Base-by-base conservation (phyloP, 352 stramenopile species). In the Phytophthora tentaculata region DNA sequence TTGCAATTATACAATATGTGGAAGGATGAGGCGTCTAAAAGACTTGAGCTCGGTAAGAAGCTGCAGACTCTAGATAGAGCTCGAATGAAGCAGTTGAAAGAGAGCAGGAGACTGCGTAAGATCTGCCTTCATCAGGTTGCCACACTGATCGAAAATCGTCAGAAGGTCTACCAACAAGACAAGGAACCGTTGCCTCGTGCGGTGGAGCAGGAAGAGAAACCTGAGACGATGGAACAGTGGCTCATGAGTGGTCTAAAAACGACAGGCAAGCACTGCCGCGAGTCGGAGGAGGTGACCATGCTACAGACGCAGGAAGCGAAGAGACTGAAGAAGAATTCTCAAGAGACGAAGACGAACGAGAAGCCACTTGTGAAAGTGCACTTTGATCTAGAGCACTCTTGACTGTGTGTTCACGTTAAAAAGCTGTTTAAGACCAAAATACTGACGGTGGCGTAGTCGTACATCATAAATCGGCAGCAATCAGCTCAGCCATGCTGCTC, bases 151-250 rank as follows among this genome's bases (percentile, higher is more conserved):
- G 23, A 52, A 10, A 12, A 16, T 12, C 24, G 39, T 13, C 53
- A 50, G 13, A 50, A 59, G 16, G 6, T 23, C 14, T 43, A n/a
- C 14, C 23, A 50, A 3, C 35, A 41, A 39, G 22, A 19, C 5
- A 14, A 5, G 26, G 47, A 49, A 22, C 1, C 35, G 0, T 59
- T 19, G 53, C 7, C 23, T 16, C 6, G 9, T 24, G 53, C 20
- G 7, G 37, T 19, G 24, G n/a, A 51, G 26, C 20, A 61, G 37
- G 37, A 50, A 26, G 24, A 51, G 10, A 16, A 61, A 7, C 20
- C 12, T 41, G 39, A 61, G 22, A 61, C 54, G 37, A 52, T 60
- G 37, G 37, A 26, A 41, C 53, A 60, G 9, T 50, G 53, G 53
- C 4, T 60, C 12, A 39, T 19, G 22, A 60, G 17, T 14, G 37